phyloP scores from a whole-genome alignment of 352 stramenopile genomes.

The Pythium rishiriense region DNA sequence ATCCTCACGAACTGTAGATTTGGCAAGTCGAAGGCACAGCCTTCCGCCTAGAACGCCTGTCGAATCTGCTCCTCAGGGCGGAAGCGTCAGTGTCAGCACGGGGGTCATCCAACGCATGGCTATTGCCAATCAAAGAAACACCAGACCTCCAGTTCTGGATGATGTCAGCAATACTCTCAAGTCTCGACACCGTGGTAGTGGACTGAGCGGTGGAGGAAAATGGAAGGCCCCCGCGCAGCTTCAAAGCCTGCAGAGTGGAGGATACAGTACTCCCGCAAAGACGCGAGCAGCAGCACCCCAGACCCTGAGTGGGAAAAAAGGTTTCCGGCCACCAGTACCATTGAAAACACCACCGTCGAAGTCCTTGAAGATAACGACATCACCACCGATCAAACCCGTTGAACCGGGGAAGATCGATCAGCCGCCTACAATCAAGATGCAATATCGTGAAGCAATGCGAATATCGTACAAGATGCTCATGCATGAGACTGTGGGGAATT shows the following conservation, averaged over 20 bases:
- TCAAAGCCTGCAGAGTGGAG: slow-evolving; percentile 3
- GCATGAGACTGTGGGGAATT: slow-evolving; percentile 1
- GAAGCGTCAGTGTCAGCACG: background rate
- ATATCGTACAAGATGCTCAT: slow-evolving; percentile 39
- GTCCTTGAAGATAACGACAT: slow-evolving; percentile 2
- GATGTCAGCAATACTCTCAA: slow-evolving; percentile 15
- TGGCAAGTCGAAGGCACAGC: slow-evolving; percentile 1
- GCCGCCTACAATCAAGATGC: slow-evolving; percentile 15
- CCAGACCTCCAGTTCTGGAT: slow-evolving; percentile 1
- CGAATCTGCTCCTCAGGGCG: background rate
- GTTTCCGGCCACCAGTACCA: slow-evolving; percentile 46
- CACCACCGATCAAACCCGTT: slow-evolving; percentile 29
- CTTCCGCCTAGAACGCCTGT: slow-evolving; percentile 3
- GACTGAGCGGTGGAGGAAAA: background rate
- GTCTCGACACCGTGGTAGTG: background rate
- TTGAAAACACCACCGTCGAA: slow-evolving; percentile 32
- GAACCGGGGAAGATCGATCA: background rate
- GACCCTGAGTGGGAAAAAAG: slow-evolving; percentile 26
- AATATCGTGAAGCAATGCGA: slow-evolving; percentile 44
- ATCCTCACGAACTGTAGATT: background rate
- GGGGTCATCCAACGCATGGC: slow-evolving; percentile 19
- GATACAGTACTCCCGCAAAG: slow-evolving; percentile 19
- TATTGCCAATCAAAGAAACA: slow-evolving; percentile 5
- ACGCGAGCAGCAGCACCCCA: slow-evolving; percentile 13
- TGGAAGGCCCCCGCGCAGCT: slow-evolving; percentile 1